Base-by-base conservation (phyloP, 2,329 filamentous ascomycete genomes). In the Alternaria sp. region DNA sequence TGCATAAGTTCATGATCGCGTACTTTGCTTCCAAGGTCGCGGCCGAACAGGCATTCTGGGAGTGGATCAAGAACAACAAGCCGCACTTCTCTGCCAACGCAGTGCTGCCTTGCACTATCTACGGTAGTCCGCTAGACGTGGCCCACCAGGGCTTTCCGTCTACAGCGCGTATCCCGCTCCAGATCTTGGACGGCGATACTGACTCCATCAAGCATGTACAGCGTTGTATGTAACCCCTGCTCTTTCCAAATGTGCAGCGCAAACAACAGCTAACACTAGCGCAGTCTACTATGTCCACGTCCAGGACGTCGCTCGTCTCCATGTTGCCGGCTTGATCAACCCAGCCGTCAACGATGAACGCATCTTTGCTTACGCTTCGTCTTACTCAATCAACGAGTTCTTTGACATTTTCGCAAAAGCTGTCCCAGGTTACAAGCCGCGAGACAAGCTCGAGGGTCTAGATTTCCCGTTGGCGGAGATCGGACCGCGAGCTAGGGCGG, bases 21-120 rank as follows among this genome's bases (percentile, higher is more conserved):
- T 84, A 84, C 60, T 71, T 74, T 11, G 82, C 82, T 5, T 81
- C 77, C 53, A 85, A 85, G 63, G 79, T 75, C 0, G 77, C 82
- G 55, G 76, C 71, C 2, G 83, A 85, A 67, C 74, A 78, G 15
- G 77, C 76, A 8, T 65, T 82, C 3, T 84, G 83, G 83, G 78
- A 80, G 28, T 84, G 79, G 63, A 66, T 82, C 7, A 71, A 79
- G 41, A 75, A 80, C 44, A 76, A 80, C 33, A 78, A 80, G 25
- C 80, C 81, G 7, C 54, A 65, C 3, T 84, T 84, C 67, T 74
- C 75, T 8, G 74, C 80, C 23, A 82, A 83, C 58, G 65, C 80
- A n/a, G 63, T 67, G 59, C 60, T 61, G 26, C 58, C 49, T 15
- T 58, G 49, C 26, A 58, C 57, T 25, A 70, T 64, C 54, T 69